Evolutionary conservation across 352 stramenopile genomes (phyloP), one percentile per base, ranked within the genome.

Genomic region (Globisporangium uncinulatum): DNA sequence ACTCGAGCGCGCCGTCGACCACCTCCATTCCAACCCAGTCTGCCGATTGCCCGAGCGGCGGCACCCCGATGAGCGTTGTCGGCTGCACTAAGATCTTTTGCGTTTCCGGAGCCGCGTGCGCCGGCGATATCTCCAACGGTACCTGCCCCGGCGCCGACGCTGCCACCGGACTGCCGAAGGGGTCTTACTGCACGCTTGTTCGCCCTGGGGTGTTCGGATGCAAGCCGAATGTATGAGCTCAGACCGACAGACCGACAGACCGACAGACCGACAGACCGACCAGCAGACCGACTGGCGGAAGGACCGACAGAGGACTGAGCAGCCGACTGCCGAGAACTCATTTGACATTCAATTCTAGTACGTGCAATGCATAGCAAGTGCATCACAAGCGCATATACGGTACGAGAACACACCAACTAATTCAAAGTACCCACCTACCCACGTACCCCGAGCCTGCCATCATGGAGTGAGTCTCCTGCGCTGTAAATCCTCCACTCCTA

Each of bases 21-120:
- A 37, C 36, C 15, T 34, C 20, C 6, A 46, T 15, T n/a, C 21
- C 56, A 31, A 19, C 24, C 21, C 19, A 32, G 44, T 45, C 29
- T 20, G 29, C 29, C 11, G 50, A 42, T 15, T 63, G 57, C 39
- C 31, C 57, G 2, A 63, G 53, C 31, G 49, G 41, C 20, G 52
- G 44, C 37, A 42, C 52, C 19, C 36, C n/a, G 11, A 51, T 55
- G 44, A 60, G 46, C n/a, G 45, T 61, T 8, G 53, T 34, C 8
- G 53, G 53, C 31, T 46, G 62, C 34, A 41, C 20, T 47, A 75
- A 65, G 29, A 53, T 68, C 46, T 39, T 67, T 56, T 70, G 66
- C 32, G 60, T 53, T 17, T 11, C 24, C 24, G 62, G 44, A 41
- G 14, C 64, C 46, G 58, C 64, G 61, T 62, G 56, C 42, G 56